Percentiles rank a stretch among this genome's conserved stretches.
Evolutionary conservation across 352 stramenopile genomes (phyloP).

Genomic region (Peronospora farinosa): DNA sequence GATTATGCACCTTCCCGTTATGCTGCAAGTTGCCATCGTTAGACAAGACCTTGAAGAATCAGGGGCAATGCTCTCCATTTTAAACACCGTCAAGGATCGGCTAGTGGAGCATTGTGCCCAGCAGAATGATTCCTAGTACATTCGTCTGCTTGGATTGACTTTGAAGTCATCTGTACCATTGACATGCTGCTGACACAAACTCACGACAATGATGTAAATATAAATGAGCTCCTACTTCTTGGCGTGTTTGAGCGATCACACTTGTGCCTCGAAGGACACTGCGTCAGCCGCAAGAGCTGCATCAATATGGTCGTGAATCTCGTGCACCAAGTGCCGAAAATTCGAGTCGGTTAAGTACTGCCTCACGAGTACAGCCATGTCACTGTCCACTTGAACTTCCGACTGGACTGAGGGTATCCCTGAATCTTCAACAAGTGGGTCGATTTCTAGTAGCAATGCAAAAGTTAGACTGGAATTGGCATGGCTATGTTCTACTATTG

Average conservation of each 20-base stretch:
- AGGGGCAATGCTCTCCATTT: slow-evolving; percentile 65
- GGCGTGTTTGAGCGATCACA: slow-evolving; percentile 1
- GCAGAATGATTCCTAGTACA: slow-evolving; percentile 40
- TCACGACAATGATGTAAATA: too few relatives aligned
- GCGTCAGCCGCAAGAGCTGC: slow-evolving; percentile 3
- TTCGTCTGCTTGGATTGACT: background rate
- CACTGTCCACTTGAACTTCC: slow-evolving; percentile 1
- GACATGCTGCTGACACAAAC: background rate
- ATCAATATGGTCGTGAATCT: slow-evolving; percentile 38
- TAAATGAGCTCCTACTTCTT: background rate
- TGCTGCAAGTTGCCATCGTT: slow-evolving; percentile 75
- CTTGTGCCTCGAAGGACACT: slow-evolving; percentile 1
- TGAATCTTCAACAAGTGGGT: slow-evolving; percentile 35
- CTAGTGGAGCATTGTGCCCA: slow-evolving; percentile 52
- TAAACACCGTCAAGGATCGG: slow-evolving; percentile 65
- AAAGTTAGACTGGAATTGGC: background rate
- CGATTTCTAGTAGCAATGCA: slow-evolving; percentile 23
- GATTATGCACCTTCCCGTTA: slow-evolving; percentile 86
- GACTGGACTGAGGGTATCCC: background rate
- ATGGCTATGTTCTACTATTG: background rate
- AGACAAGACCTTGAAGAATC: slow-evolving; percentile 65
- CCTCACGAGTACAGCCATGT: slow-evolving; percentile 22
- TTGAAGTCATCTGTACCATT: background rate
- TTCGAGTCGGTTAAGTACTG: slow-evolving; percentile 27
- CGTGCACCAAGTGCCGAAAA: slow-evolving; percentile 34